Evolutionary conservation across 805 yeast genomes (phyloP), one percentile per base, ranked within the genome.

Genomic region (Candida coleopterorum): DNA sequence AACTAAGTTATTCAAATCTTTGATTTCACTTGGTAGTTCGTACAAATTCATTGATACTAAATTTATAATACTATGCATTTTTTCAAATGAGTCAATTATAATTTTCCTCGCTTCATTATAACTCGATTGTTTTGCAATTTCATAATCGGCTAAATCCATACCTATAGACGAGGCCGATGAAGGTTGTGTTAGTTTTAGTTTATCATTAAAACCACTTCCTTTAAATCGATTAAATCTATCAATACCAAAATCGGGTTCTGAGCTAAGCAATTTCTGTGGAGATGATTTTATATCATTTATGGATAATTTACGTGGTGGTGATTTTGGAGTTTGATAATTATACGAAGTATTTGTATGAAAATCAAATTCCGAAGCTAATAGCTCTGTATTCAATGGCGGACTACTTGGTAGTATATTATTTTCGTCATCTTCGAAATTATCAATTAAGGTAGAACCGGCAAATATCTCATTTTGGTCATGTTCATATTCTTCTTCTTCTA

Each of bases 1-100:
- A n/a, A 77, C 78, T 46, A 77, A 53, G 37, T 77, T 67, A 46
- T 74, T 68, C 43, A 79, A 57, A 49, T 79, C 85, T 34, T 68
- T 69, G 20, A 79, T 64, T 43, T 77, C 81, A 35, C 74, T 77
- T 1, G 85, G 84, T 3, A 79, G 52, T 5, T 68, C 68, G 9
- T 56, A 60, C 26, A 79, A 54, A 0, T 64, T 68, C 53, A 76
- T 49, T 11, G 66, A 55, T 35, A 77, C 81, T 18, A 79, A 47
- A 38, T 68, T 55, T 2, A 79, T 58, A n/a, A 49, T 58, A 1
- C 75, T 62, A 7, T 50, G 43, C 5, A 68, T 64, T 29, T 71
- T 64, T 42, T 75, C 82, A 41, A 79, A 74, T 3, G 73, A 59
- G 4, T 56, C 51, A 9, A 70, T 55, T 11, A 78, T 66, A 3